Evolutionary conservation across 73 alveolate genomes (phyloP).

Genomic region (Effrenium voratum): DNA sequence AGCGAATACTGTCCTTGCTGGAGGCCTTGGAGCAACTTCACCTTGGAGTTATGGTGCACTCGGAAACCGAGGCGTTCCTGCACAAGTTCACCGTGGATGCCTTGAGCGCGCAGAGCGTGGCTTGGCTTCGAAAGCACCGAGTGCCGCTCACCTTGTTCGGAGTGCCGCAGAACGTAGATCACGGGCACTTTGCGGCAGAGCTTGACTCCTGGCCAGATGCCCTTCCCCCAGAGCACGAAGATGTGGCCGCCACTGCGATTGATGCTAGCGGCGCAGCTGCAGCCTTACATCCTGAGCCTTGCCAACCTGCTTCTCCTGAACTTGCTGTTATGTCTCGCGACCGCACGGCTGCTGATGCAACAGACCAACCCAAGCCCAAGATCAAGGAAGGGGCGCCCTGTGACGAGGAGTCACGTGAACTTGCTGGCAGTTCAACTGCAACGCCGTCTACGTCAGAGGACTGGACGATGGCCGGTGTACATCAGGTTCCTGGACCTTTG

Average conservation of each 20-base stretch:
- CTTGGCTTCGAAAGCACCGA: not conserved
- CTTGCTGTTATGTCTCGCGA: too few species aligned
- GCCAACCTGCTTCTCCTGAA: too few species aligned
- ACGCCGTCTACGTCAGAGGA: not conserved
- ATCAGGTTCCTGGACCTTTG: not conserved
- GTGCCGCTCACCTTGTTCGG: conserved; percentile 15
- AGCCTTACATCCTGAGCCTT: too few species aligned
- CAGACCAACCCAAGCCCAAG: too few species aligned
- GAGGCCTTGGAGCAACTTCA: not conserved
- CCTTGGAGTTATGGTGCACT: not conserved
- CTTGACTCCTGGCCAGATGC: not conserved
- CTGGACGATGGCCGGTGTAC: not conserved
- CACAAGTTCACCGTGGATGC: not conserved
- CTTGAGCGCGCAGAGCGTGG: not conserved
- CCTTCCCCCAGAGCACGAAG: not conserved
- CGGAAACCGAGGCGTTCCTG: not conserved
- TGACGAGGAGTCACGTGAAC: not conserved
- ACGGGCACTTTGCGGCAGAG: not conserved
- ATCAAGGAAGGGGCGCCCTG: too few species aligned
- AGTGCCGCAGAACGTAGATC: not conserved
- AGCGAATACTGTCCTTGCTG: not conserved
- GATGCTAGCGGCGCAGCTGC: not conserved
- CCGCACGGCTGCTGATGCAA: not conserved
- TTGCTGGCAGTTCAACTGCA: not conserved
- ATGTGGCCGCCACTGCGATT: not conserved